Evolutionary conservation across 108 stramenopile genomes (phyloP), one percentile per base, ranked within the genome.

Genomic region (Nitzschia sp.): DNA sequence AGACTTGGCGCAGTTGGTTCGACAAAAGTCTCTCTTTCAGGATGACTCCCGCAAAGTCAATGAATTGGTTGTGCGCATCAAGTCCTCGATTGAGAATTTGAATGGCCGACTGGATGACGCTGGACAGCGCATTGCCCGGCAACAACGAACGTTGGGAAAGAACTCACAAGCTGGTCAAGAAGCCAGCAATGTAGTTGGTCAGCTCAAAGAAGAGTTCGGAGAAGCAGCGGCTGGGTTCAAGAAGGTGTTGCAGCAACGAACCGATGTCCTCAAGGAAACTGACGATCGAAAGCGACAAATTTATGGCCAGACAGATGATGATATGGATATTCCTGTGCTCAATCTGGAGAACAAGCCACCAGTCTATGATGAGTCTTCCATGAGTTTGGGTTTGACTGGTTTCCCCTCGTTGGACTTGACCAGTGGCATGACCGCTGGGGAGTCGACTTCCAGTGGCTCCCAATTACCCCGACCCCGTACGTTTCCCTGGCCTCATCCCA

Each of bases 191-290:
- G 51, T 93, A 12, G 87, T 88, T 20, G 87, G 82, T 41, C 83
- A 82, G 52, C 71, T 93, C 41, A 78, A 87, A 73, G 80, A 88
- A 62, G 89, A 90, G 51, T 93, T 89, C 65, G 92, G 80, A 7
- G 78, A 87, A 65, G 85, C 88, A 8, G 86, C 88, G 24, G 80
- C 80, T 20, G 86, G 86, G 8, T 93, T 93, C 66, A 93, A 93
- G 74, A 75, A 76, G 38, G 84, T 93, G 7, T 68, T 89, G 72
- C 86, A 93, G 70, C 76, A 90, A 51, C 75, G 92, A 29, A 89
- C 84, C 12, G 86, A 89, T 71, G 76, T 72, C 25, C 77, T 93
- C 73, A 93, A 93, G 68, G 84, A 90, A 53, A 81, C 83, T 19
- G 79, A 75, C 15, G 87, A 87, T 64, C 60, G 80, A 29, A 86